Base-by-base conservation (phyloP, 2,329 filamentous ascomycete genomes). In the Pseudocercospora ulei region DNA sequence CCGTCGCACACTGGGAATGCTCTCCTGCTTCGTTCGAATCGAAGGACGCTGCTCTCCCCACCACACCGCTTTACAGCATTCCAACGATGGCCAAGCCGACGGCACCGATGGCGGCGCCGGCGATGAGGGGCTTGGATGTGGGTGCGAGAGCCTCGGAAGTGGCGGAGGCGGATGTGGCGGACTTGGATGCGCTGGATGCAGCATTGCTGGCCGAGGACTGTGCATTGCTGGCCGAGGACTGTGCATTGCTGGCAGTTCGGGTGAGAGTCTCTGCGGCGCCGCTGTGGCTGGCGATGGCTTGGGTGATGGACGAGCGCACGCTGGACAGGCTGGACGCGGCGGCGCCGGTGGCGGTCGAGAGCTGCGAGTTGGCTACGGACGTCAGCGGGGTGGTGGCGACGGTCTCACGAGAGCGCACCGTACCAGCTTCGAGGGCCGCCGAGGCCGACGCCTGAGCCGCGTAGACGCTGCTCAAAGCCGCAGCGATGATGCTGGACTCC, bases 81-180 rank as follows among this genome's bases (percentile, higher is more conserved):
- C 40, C 44, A 31, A 47, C 22, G 16, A 49, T 37, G 16, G 37
- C 44, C 26, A 44, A 39, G 20, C 47, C 47, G 13, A 50, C 30
- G 18, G 44, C 47, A 36, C 47, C 47, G 26, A 48, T 27, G n/a
- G 47, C 47, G 28, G 37, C 47, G 30, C 35, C 47, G 13, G 47
- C 47, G 18, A 43, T 38, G n/a, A 50, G 24, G 11, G 44, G 47
- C 23, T 25, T 36, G 23, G 39, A 36, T n/a, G 47, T 48, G 3
- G 47, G 36, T 6, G 44, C 46, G 25, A 35, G 36, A 7, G 27
- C 22, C 6, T 20, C 42, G n/a, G 35, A 35, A 9, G 41, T 13
- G n/a, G 44, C 30, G 8, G 38, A 35, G 2, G 22, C 29, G 23
- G 24, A 8, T 7, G 12, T 36, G 3, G 28, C 19, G 20, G 38